Percentiles rank a stretch among this genome's conserved stretches.
Evolutionary conservation across 805 yeast species (phyloP).

Genomic region (Teunomyces aglyptinius): DNA sequence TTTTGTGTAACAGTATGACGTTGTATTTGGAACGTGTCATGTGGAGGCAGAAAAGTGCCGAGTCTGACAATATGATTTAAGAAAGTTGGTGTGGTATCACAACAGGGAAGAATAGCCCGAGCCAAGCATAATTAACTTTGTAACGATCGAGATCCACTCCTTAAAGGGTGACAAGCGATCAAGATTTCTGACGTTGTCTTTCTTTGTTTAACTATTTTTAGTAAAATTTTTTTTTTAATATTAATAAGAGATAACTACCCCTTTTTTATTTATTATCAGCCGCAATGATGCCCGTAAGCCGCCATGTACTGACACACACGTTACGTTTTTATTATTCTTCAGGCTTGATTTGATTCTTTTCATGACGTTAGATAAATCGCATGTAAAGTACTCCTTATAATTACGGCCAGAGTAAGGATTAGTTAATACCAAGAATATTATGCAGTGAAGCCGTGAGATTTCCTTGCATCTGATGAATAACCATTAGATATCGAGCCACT

Average conservation of each 20-base stretch:
- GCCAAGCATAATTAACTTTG: background rate
- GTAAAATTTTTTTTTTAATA: background rate
- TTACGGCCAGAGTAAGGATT: no score
- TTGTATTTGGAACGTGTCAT: background rate
- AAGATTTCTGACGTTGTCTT: background rate
- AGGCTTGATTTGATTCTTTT: no score
- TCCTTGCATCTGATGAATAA: no score
- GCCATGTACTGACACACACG: no score
- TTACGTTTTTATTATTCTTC: no score
- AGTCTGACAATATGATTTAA: background rate
- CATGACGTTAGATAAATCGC: no score
- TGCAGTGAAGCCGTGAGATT: no score
- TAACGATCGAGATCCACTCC: background rate
- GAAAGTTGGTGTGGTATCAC: background rate
- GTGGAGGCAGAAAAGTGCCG: background rate
- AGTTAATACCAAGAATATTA: no score
- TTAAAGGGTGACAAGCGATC: background rate
- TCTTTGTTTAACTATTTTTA: background rate
- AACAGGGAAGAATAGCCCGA: background rate
- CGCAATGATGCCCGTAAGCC: background rate
- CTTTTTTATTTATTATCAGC: background rate
- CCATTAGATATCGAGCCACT: no score
- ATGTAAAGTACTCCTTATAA: no score
- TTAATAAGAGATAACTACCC: background rate
- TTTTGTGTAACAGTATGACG: no score